These are phyloP conservation scores for Podospora conica DNA, from an alignment of 495 filamentous ascomycete species.

Conservation along the genomic window DNA sequence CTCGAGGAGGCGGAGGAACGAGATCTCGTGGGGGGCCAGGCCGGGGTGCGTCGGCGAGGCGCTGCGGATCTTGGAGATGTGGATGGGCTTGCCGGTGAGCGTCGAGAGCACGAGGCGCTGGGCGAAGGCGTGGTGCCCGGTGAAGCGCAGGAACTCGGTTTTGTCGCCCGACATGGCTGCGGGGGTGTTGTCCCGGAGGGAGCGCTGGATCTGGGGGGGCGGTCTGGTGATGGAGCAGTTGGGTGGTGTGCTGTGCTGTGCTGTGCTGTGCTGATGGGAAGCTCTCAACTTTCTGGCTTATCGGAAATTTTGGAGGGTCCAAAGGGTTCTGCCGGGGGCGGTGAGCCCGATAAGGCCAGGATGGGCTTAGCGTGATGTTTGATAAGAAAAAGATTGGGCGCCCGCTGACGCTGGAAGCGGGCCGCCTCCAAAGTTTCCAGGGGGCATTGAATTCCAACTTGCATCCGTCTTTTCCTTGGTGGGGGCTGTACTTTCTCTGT, in stretches of 20 bases:
- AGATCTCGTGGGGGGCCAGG: constrained; percentile 86
- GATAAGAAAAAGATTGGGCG: constrained; percentile 27
- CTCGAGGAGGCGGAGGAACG: constrained; percentile 91
- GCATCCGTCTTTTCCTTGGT: background rate
- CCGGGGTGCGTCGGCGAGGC: constrained; percentile 78
- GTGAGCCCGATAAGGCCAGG: constrained; percentile 26
- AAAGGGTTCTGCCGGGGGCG: constrained; percentile 27
- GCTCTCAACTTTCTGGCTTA: constrained; percentile 4
- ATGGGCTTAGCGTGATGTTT: constrained; percentile 7
- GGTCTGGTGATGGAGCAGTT: background rate
- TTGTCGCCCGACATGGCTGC: constrained; percentile 36
- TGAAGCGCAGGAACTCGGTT: constrained; percentile 58
- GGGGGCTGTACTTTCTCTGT: background rate
- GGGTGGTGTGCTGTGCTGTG: background rate
- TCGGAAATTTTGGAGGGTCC: constrained; percentile 30
- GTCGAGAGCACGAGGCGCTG: constrained; percentile 85
- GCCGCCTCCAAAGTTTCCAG: background rate
- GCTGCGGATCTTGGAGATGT: constrained; percentile 88
- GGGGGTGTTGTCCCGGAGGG: background rate
- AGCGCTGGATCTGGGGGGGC: background rate
- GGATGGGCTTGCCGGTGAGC: constrained; percentile 79
- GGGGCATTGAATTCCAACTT: background rate
- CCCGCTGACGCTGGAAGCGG: background rate
- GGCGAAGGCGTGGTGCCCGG: constrained; percentile 71
- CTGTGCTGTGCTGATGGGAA: background rate